Base-by-base conservation (phyloP, 768 basidiomycete species). In the Neoboletus subvelutipes region DNA sequence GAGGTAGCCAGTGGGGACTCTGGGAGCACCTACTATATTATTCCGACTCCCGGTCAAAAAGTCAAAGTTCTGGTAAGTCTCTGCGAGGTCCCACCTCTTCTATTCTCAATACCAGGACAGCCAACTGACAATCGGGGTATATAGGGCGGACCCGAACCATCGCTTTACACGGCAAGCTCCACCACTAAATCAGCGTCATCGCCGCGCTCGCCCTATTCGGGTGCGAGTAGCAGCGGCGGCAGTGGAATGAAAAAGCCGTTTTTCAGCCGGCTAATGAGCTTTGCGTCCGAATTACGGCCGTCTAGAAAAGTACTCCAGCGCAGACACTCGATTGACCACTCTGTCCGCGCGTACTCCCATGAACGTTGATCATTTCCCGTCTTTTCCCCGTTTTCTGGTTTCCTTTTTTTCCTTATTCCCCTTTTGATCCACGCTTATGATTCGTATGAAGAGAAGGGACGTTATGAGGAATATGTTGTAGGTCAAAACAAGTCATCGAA, bases 1-100 rank as follows among this genome's bases (percentile, higher is more conserved):
- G 76, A 78, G 33, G 65, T 45, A 1, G 75, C 68, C 33, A 86
- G 82, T 64, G 71, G 78, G 15, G 80, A 80, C 37, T 86, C 86
- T 5, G 85, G 81, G 22, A 83, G 86, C 67, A 90, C 88, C 4
- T 90, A 89, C 75, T 90, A 88, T 67, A 82, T 89, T 60, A 78
- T 88, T 40, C 87, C 87, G 4, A 77, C 80, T 12, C 80, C 82
- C 12, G 85, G 86, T n/a, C 86, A 88, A 67, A 90, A 89, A 64
- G 81, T 88, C 55, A 87, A 85, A 68, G 79, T 88, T 59, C 78
- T 90, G 64, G 88, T 89, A 73, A 78, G 88, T 80, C 13, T 5
- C 20, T 26, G 26, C 64, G 49, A 52, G 41, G 55, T 50, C 50
- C 33, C 39, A 1, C 24, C 34, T 24, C 55, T 8, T 52, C 47